Conservation (phyloP, 768 basidiomycete species). For the Boletellus emodensis region DNA sequence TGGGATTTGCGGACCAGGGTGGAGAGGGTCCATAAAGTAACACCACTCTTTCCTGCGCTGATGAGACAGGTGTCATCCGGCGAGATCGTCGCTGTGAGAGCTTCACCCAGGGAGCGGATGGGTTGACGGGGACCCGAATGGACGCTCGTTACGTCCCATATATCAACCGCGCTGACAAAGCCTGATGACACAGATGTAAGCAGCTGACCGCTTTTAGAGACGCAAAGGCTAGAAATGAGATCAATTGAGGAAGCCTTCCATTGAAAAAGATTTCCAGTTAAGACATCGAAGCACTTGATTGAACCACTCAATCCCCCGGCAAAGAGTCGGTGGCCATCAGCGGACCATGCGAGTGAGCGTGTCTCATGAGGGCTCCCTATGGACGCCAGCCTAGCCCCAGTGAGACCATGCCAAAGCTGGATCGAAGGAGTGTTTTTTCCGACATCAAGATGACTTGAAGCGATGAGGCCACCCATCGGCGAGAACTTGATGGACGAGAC, state of each 20-base stretch:
- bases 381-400: constrained; percentile 3
- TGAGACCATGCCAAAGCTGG: constrained; percentile 12
- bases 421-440: not conserved
- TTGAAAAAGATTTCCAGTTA: not conserved
- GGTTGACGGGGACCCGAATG: not conserved
- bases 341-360: constrained; percentile 16
- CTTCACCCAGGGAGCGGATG: not conserved
- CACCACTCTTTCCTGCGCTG: not conserved
- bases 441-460: not conserved
- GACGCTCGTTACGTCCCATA: not conserved
- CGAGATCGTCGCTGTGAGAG: not conserved
- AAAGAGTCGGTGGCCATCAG: constrained; percentile 13
- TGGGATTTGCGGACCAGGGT: not conserved
- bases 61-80: constrained; percentile 1
- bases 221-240: constrained; percentile 4
- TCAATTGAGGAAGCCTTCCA: not conserved
- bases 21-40: constrained; percentile 1
- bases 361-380: not conserved
- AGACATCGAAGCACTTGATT: constrained; percentile 10
- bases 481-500: constrained; percentile 18
- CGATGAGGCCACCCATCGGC: constrained; percentile 9
- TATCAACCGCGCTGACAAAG: not conserved
- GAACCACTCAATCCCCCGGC: constrained; percentile 8
- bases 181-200: constrained; percentile 12
- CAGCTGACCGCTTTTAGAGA: constrained; percentile 1